Base-by-base conservation (phyloP, 805 yeast species). In the Yarrowia osloensis region DNA sequence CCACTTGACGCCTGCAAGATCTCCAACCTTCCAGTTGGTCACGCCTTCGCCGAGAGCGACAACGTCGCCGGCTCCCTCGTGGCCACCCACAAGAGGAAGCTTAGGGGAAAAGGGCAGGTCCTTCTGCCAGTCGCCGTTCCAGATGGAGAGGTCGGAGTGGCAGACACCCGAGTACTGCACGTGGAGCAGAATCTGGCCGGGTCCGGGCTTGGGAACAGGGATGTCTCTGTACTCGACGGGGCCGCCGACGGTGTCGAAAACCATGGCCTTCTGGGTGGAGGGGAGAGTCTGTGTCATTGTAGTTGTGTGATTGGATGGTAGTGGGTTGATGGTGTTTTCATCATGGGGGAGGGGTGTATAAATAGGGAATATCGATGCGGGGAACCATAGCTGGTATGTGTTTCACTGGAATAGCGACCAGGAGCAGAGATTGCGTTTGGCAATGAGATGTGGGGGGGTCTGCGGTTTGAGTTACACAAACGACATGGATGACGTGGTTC, bases 41-140 rank as follows among this genome's bases (percentile, higher is more conserved):
- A 90, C 96, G 73, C 84, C 82, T 49, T 81, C 80, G 71, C 96
- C 96, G 74, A 84, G 81, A 69, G 88, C 93, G 68, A 89, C 95
- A 71, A 90, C 95, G 65, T 84, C 84, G 76, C 96, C 96, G 28
- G 94, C 93, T 80, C 95, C 96, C 80, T 90, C 96, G 80, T 90
- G 96, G 73, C 96, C 96, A 70, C 94, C 95, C 57, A 89, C 92
- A 73, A 88, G 80, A 22, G 94, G 94, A 69, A 88, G 81, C 76
- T 87, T 88, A 71, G 88, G 85, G 70, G 80, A 84, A 77, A 88
- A 81, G 63, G 96, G 95, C 96, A 96, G 91, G 80, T 91, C 97
- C 75, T 96, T 96, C 77, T 89, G 85, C 93, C 95, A 90, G 67
- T 95, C 96, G 75, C 96, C 96, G 77, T 89, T 86, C 93, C 95